phyloP scores from a whole-genome alignment of 176 grass and related monocot genomes.

The Aegilops umbellulata region DNA sequence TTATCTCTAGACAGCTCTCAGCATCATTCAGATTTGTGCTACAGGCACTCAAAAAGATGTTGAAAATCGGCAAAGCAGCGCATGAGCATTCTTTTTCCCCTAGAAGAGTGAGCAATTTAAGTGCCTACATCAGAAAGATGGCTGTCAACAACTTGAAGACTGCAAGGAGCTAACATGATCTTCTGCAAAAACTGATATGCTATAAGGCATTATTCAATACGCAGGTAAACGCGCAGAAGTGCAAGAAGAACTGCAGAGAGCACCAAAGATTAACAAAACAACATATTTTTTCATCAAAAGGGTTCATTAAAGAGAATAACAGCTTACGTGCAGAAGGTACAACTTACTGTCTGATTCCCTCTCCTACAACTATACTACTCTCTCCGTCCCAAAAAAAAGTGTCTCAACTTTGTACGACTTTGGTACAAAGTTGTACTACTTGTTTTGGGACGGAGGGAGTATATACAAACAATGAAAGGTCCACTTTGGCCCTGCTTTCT shows the following conservation, averaged over 20 bases:
- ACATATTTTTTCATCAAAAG: conserved; percentile 13
- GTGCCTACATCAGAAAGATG: conserved; percentile 48
- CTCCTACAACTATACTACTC: background rate
- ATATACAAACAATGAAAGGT: background rate
- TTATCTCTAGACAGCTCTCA: conserved; percentile 62
- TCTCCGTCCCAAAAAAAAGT: too few relatives aligned
- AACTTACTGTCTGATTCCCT: background rate
- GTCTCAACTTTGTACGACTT: too few relatives aligned
- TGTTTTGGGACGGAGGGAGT: too few relatives aligned
- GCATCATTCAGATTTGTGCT: conserved; percentile 39
- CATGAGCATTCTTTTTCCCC: conserved; percentile 48
- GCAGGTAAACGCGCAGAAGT: conserved; percentile 16
- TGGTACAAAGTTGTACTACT: too few relatives aligned
- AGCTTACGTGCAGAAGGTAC: background rate
- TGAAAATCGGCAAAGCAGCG: conserved; percentile 58
- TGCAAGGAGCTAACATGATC: conserved; percentile 18
- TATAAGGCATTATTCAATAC: background rate
- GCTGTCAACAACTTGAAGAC: conserved; percentile 23
- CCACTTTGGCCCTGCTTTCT: background rate
- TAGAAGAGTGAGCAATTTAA: conserved; percentile 61
- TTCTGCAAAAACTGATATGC: background rate
- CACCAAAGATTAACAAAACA: background rate
- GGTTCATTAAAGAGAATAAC: background rate
- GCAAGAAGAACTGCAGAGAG: conserved; percentile 8
- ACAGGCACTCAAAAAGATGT: conserved; percentile 65